Evolutionary conservation across 306 rosid species (phyloP).

Genomic region (Gastrolobium villosum): DNA sequence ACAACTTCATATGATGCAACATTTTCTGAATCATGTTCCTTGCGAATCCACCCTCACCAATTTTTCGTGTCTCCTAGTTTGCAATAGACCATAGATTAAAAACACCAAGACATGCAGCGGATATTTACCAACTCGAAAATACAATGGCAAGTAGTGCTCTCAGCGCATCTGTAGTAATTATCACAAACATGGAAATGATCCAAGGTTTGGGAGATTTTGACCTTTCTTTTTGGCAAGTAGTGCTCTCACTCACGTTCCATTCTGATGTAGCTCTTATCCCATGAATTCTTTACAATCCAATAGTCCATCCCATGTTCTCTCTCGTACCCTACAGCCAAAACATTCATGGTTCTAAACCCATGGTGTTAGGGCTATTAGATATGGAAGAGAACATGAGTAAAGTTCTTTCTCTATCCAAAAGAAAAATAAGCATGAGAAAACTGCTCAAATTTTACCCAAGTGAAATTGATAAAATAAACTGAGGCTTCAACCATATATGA

Average conservation of each 20-base stretch:
- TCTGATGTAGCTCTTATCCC: no score
- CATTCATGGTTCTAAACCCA: background rate
- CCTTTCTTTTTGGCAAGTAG: no score
- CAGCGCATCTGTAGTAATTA: no score
- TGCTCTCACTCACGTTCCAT: no score
- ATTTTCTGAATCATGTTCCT: background rate
- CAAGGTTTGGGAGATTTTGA: no score
- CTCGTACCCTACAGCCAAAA: background rate
- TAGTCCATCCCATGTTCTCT: no score
- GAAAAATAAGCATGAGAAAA: background rate
- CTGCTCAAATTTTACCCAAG: background rate
- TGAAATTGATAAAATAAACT: conserved; percentile 21
- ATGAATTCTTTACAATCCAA: no score
- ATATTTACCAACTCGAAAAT: background rate
- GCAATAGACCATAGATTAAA: conserved; percentile 4
- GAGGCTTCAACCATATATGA: background rate
- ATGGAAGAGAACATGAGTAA: background rate
- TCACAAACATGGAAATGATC: no score
- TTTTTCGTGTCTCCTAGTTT: conserved; percentile 1
- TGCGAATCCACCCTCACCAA: conserved; percentile 1
- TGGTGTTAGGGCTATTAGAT: background rate
- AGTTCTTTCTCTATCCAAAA: background rate
- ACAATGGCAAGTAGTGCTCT: background rate
- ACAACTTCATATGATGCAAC: background rate
- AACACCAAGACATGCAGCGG: conserved; percentile 15